A percentile compares a stretch with the other conserved stretches of the same genome.
Conservation (phyloP, 495 filamentous ascomycete genomes). For the Hamigera avellanea region DNA sequence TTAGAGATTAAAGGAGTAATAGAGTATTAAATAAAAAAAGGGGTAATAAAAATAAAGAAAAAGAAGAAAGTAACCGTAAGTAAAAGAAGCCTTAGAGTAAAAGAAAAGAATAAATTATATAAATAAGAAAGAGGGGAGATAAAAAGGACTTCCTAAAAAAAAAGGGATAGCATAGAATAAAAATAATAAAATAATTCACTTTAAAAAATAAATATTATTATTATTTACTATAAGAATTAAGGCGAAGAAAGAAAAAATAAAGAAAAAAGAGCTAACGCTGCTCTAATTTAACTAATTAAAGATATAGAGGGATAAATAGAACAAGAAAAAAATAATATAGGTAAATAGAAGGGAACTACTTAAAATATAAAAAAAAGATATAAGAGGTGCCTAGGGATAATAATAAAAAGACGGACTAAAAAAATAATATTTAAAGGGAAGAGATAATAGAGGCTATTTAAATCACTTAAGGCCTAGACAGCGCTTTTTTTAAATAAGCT, state of each 20-base stretch:
- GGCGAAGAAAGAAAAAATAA: neutral
- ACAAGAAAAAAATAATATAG: neutral
- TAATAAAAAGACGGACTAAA: neutral
- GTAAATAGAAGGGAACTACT: neutral
- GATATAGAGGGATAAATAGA: neutral
- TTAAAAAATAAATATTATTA: too few relatives aligned
- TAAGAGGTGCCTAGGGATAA: neutral
- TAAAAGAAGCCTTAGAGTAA: too few relatives aligned
- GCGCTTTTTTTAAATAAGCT: too few relatives aligned
- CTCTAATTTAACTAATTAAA: neutral
- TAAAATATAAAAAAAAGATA: neutral
- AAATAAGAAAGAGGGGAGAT: too few relatives aligned
- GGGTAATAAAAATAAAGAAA: neutral
- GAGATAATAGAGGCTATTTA: neutral
- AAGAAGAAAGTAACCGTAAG: neutral
- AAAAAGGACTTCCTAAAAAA: too few relatives aligned
- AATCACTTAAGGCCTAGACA: neutral
- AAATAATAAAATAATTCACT: too few relatives aligned
- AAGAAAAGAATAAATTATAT: too few relatives aligned
- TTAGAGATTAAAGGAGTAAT: slow-evolving; percentile 1
- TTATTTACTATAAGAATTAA: too few relatives aligned
- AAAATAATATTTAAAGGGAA: neutral
- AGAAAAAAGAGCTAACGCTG: neutral
- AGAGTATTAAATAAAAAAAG: neutral
- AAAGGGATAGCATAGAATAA: too few relatives aligned